Conservation (phyloP, 257 asterid genomes). For the Rhazya stricta region DNA sequence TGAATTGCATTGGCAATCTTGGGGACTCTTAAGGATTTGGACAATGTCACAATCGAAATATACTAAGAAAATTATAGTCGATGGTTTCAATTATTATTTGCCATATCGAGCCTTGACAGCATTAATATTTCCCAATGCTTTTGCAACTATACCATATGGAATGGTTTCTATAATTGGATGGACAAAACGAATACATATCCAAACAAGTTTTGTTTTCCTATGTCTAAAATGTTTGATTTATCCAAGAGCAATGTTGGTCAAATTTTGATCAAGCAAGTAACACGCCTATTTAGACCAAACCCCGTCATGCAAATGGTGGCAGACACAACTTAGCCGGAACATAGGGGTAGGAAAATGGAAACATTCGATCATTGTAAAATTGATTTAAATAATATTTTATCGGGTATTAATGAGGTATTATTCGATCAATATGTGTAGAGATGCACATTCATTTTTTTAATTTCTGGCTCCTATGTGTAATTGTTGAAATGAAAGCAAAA, state of each 20-base stretch:
- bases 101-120: neutral
- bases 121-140: neutral
- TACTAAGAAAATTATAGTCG: slow-evolving; percentile 3
- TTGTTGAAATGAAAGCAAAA: too few relatives aligned
- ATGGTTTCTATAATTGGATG: slow-evolving; percentile 2
- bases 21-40: neutral
- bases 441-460: too few relatives aligned
- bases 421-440: too few relatives aligned
- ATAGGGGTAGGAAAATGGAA: neutral
- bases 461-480: too few relatives aligned
- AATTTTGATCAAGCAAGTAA: neutral
- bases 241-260: neutral
- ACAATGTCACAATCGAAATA: slow-evolving; percentile 4
- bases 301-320: neutral
- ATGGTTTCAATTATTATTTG: neutral
- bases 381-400: too few relatives aligned
- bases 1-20: neutral
- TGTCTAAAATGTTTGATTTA: neutral
- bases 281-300: neutral
- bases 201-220: neutral
- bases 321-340: neutral
- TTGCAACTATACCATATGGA: neutral
- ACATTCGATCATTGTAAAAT: too few relatives aligned
- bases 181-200: neutral
- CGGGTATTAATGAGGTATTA: too few relatives aligned